Evolutionary conservation across 2,329 filamentous ascomycete species (phyloP).

Genomic region (Fusarium domesticum): DNA sequence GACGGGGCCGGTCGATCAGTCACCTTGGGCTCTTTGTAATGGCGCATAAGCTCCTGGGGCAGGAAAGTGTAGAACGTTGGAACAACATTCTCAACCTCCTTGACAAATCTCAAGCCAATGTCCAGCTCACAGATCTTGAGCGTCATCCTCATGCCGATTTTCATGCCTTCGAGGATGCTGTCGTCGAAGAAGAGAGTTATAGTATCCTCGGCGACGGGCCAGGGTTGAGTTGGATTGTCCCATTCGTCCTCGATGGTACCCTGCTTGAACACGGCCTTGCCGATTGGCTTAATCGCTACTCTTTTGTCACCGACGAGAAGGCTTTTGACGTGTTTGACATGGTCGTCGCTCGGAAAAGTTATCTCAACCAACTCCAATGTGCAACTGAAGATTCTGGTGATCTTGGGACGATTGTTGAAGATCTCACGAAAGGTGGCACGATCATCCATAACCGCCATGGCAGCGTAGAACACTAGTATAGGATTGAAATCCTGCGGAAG

Average conservation of each 20-base stretch:
- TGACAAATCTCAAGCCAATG: constrained; percentile 65
- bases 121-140: constrained; percentile 55
- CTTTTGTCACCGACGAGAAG: constrained; percentile 36
- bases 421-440: constrained; percentile 32
- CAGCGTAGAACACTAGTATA: constrained; percentile 42
- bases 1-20: constrained; percentile 47
- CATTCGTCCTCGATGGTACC: constrained; percentile 48
- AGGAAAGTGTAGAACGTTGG: constrained; percentile 64
- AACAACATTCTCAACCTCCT: constrained; percentile 51
- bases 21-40: constrained; percentile 57
- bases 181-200: constrained; percentile 66
- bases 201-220: constrained; percentile 14
- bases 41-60: constrained; percentile 65
- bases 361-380: constrained; percentile 61
- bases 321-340: constrained; percentile 44
- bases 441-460: constrained; percentile 40
- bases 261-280: constrained; percentile 43
- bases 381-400: constrained; percentile 48
- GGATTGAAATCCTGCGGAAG: constrained; percentile 42
- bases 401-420: constrained; percentile 22
- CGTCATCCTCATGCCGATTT: constrained; percentile 62
- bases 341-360: constrained; percentile 41
- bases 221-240: constrained; percentile 34
- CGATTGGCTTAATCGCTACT: constrained; percentile 40
- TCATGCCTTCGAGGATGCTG: constrained; percentile 48